Percentiles rank a stretch among this genome's conserved stretches.
phyloP scores from a whole-genome alignment of 345 rosid species.

The Carallia brachiata region DNA sequence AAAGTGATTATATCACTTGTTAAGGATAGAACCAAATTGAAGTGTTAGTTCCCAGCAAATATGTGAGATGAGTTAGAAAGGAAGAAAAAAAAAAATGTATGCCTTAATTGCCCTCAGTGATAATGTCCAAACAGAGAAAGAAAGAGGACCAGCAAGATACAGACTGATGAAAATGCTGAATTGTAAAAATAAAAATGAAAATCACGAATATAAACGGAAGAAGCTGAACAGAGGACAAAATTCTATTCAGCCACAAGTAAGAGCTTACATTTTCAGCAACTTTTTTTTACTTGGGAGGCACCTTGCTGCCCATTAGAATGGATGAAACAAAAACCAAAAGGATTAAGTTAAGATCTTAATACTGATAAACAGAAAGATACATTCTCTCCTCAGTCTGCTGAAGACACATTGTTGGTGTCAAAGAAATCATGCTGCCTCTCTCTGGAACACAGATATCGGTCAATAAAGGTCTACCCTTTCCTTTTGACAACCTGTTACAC shows the following conservation, averaged over 20 bases:
- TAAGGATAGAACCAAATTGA: too few species aligned
- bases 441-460: conserved; percentile 74
- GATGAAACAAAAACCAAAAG: conserved; percentile 72
- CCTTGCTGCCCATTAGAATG: conserved; percentile 78
- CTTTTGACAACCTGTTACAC: conserved; percentile 70
- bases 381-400: conserved; percentile 68
- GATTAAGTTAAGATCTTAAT: conserved; percentile 65
- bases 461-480: conserved; percentile 34
- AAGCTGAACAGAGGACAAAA: background rate
- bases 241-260: background rate
- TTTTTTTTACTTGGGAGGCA: conserved; percentile 64
- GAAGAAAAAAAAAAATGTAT: too few species aligned
- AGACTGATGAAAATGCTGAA: too few species aligned
- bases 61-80: too few species aligned
- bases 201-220: background rate
- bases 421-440: conserved; percentile 37
- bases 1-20: too few species aligned
- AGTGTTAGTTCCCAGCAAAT: too few species aligned
- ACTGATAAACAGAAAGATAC: conserved; percentile 76
- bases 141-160: too few species aligned
- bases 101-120: too few species aligned
- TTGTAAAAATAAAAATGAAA: too few species aligned
- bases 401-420: conserved; percentile 71
- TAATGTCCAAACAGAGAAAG: too few species aligned
- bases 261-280: conserved; percentile 66